A percentile compares a stretch with the other conserved stretches of the same genome.
Conservation (phyloP, 768 basidiomycete species). For the Cystobasidium ongulense region DNA sequence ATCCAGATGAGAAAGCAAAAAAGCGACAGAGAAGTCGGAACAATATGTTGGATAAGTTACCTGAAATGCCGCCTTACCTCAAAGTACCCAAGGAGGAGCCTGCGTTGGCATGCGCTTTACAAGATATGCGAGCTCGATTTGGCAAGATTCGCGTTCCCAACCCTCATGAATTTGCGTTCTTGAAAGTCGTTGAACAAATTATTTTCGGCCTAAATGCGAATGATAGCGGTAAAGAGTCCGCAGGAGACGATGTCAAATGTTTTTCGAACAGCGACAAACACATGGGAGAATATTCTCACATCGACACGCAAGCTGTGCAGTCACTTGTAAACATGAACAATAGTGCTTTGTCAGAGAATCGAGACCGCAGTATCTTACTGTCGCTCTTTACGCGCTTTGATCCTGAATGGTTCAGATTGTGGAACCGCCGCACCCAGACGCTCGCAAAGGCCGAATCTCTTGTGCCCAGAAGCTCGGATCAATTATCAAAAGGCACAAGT, state of each 20-base stretch:
- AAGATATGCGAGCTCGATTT: background rate
- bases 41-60: background rate
- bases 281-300: no score
- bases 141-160: background rate
- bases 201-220: no score
- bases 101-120: background rate
- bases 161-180: no score
- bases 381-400: background rate
- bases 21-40: background rate
- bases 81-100: background rate
- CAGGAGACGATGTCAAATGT: no score
- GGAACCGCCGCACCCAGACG: background rate
- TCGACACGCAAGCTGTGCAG: no score
- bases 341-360: no score
- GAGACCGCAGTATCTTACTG: background rate
- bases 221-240: background rate
- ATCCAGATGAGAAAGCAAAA: background rate
- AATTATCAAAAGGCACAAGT: no score
- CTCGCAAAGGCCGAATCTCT: background rate
- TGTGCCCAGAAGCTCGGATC: no score
- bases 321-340: no score
- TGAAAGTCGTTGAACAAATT: no score
- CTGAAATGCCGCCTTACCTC: background rate
- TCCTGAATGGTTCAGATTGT: background rate
- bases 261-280: no score